Evolutionary conservation across 768 basidiomycete species (phyloP).

Genomic region (Myochromella boudieri): DNA sequence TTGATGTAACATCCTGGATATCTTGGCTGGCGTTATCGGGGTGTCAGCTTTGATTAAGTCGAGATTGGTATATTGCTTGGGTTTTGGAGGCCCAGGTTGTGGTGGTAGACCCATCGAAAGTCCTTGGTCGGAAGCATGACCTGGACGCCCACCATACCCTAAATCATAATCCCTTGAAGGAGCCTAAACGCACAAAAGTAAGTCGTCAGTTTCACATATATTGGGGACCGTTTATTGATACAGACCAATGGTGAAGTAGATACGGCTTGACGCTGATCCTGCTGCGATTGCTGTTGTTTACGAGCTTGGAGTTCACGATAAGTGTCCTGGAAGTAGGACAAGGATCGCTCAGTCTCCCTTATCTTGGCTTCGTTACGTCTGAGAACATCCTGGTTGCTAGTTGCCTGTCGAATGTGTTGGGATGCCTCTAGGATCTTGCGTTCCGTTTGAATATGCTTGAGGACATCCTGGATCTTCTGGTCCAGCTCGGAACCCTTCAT

Average conservation of each 20-base stretch:
- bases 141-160: slow-evolving; percentile 32
- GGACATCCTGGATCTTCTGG: slow-evolving; percentile 91
- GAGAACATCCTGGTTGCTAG: slow-evolving; percentile 83
- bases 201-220: not conserved
- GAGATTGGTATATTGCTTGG: slow-evolving; percentile 76
- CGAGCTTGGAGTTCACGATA: slow-evolving; percentile 80
- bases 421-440: slow-evolving; percentile 90
- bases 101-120: slow-evolving; percentile 33
- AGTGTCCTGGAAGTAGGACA: slow-evolving; percentile 86
- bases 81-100: slow-evolving; percentile 40
- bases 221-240: not conserved
- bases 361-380: slow-evolving; percentile 82
- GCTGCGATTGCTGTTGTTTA: slow-evolving; percentile 63
- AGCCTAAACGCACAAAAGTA: slow-evolving; percentile 32
- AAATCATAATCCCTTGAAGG: slow-evolving; percentile 54
- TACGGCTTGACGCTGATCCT: slow-evolving; percentile 49
- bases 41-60: slow-evolving; percentile 98
- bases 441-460: slow-evolving; percentile 88
- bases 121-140: slow-evolving; percentile 39
- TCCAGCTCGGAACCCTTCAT: slow-evolving; percentile 68
- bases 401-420: slow-evolving; percentile 75
- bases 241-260: slow-evolving; percentile 42
- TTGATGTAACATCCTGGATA: slow-evolving; percentile 96
- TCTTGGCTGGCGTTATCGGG: slow-evolving; percentile 93
- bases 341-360: slow-evolving; percentile 78